These are phyloP conservation scores for Aureobasidium namibiae DNA, from an alignment of 2,329 filamentous ascomycete species.

Conservation along the genomic window DNA sequence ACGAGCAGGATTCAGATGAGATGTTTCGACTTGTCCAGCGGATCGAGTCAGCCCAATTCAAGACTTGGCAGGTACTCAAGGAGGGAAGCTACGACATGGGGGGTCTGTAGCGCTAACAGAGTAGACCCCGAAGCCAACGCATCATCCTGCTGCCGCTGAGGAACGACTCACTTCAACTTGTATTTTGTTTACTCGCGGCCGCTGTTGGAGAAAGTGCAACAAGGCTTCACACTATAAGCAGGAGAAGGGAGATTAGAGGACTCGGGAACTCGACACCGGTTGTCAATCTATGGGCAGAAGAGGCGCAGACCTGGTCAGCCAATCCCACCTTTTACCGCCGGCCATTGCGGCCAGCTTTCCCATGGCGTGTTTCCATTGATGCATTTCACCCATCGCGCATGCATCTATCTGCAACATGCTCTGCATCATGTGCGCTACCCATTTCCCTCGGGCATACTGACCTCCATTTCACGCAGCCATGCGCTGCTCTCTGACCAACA, in stretches of 20 bases:
- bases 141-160: not conserved
- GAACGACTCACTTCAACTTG: not conserved
- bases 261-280: not conserved
- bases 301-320: slow-evolving; percentile 5
- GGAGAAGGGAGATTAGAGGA: not conserved
- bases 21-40: not conserved
- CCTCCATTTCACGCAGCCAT: not conserved
- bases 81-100: slow-evolving; percentile 7
- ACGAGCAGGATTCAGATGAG: not conserved
- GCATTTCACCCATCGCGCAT: not conserved
- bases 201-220: not conserved
- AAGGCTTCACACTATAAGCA: not conserved
- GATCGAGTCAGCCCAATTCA: slow-evolving; percentile 3
- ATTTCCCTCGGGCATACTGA: not conserved
- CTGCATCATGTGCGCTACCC: slow-evolving; percentile 8
- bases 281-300: not conserved
- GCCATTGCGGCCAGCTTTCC: not conserved
- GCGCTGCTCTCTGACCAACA: not conserved
- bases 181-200: not conserved
- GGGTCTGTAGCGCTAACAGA: not conserved
- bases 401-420: slow-evolving; percentile 1
- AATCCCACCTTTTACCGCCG: slow-evolving; percentile 8
- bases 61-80: slow-evolving; percentile 11
- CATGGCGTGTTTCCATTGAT: slow-evolving; percentile 5
- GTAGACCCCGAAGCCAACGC: slow-evolving; percentile 3